phyloP scores from a whole-genome alignment of 805 yeast species.

The Kazachstania taianensis region DNA sequence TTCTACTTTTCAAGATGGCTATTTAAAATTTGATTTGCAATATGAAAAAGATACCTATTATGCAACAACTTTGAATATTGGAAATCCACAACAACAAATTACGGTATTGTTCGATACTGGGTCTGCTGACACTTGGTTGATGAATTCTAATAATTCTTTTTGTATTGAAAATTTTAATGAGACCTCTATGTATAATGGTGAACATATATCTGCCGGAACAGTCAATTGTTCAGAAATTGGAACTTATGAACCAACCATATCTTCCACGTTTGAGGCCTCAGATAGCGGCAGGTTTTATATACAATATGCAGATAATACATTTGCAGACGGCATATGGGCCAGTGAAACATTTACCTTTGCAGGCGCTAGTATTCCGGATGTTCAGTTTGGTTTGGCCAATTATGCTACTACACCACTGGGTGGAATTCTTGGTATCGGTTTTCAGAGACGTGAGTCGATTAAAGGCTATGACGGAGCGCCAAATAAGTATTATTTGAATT shows the following conservation, averaged over 20 bases:
- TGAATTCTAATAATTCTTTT: conserved; percentile 27
- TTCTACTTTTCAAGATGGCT: conserved; percentile 2
- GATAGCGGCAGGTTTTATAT: conserved; percentile 26
- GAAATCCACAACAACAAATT: conserved; percentile 35
- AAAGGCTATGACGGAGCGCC: conserved; percentile 19
- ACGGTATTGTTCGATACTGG: conserved; percentile 40
- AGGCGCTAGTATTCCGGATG: conserved; percentile 34
- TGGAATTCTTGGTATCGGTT: conserved; percentile 65
- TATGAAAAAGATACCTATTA: conserved; percentile 21
- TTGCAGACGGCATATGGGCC: conserved; percentile 51
- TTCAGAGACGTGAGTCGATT: conserved; percentile 47
- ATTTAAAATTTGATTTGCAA: conserved; percentile 7
- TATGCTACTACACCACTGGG: conserved; percentile 39
- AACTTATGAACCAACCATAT: conserved; percentile 11
- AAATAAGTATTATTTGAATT: conserved; percentile 39
- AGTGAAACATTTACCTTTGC: conserved; percentile 46
- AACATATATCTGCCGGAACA: conserved; percentile 8
- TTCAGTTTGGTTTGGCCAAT: conserved; percentile 62
- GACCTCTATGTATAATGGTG: conserved; percentile 8
- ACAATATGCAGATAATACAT: conserved; percentile 39
- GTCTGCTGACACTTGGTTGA: conserved; percentile 41
- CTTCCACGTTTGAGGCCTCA: conserved; percentile 10
- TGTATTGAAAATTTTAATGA: conserved; percentile 11
- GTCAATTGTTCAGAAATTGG: conserved; percentile 16
- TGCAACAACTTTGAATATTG: conserved; percentile 26